A percentile compares a stretch with the other conserved stretches of the same genome.
These are phyloP conservation scores for Solanum chmielewskii DNA, from an alignment of 257 asterid species.

Conservation along the genomic window DNA sequence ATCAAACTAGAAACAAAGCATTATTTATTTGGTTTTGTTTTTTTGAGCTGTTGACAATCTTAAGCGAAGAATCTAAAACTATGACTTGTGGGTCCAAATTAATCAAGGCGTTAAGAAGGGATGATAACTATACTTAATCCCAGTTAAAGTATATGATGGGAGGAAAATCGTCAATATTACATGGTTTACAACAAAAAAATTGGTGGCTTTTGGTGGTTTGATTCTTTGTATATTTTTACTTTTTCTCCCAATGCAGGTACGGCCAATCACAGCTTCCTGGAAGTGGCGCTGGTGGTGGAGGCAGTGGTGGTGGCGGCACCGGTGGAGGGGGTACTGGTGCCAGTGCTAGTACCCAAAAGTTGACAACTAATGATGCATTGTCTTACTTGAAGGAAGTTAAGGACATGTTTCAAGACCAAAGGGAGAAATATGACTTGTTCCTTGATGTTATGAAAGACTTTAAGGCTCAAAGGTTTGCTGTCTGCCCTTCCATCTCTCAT, in stretches of 20 bases:
- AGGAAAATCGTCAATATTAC: neutral
- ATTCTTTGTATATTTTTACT: neutral
- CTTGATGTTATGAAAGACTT: constrained; percentile 70
- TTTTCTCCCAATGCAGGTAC: neutral
- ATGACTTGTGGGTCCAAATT: neutral
- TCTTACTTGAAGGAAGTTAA: constrained; percentile 48
- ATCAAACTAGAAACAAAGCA: neutral
- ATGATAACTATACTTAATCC: neutral
- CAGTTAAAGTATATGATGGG: neutral
- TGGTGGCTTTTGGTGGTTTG: neutral
- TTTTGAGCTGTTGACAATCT: neutral
- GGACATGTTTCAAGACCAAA: constrained; percentile 57
- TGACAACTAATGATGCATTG: constrained; percentile 53
- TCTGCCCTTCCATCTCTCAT: neutral
- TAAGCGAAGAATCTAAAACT: neutral
- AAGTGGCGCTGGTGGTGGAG: constrained; percentile 21
- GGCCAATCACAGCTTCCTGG: constrained; percentile 1
- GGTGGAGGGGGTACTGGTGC: constrained; percentile 13
- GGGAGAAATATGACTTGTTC: constrained; percentile 49
- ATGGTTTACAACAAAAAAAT: neutral
- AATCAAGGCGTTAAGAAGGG: neutral
- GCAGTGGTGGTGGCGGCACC: neutral
- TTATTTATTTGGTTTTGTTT: neutral
- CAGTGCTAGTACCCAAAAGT: constrained; percentile 30
- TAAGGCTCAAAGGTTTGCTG: constrained; percentile 44